These are phyloP conservation scores for Phytopythium helicoides DNA, from an alignment of 352 stramenopile species.

Conservation along the genomic window DNA sequence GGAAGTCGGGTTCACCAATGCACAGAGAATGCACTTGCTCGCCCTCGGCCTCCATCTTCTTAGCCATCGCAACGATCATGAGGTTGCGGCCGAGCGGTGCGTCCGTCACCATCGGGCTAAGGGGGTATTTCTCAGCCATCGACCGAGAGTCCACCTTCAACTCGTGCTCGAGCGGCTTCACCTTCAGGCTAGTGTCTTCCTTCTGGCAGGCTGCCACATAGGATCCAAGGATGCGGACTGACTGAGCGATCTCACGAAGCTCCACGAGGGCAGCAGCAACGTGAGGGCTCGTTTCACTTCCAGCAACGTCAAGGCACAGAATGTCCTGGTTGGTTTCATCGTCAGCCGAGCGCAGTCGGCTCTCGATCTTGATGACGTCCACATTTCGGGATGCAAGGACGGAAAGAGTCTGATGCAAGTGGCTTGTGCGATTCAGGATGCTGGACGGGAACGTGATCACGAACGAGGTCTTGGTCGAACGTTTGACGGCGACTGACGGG, in stretches of 20 bases:
- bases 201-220: conserved; percentile 47
- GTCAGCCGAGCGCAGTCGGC: conserved; percentile 38
- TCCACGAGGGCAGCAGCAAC: conserved; percentile 73
- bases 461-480: conserved; percentile 83
- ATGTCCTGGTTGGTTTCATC: conserved; percentile 51
- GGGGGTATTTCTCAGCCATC: conserved; percentile 58
- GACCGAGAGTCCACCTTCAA: conserved; percentile 8
- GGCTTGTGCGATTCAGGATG: conserved; percentile 35
- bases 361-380: conserved; percentile 76
- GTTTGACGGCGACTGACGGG: conserved; percentile 75
- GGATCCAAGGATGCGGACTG: conserved; percentile 81
- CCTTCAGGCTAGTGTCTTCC: neutral
- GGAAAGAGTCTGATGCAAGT: conserved; percentile 60
- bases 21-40: conserved; percentile 59
- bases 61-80: conserved; percentile 92
- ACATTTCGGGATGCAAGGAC: conserved; percentile 65
- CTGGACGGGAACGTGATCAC: conserved; percentile 73
- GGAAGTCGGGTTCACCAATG: conserved; percentile 87
- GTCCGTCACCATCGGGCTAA: conserved; percentile 85
- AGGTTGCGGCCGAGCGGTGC: conserved; percentile 89
- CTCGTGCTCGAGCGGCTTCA: neutral
- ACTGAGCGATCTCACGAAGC: conserved; percentile 73
- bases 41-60: conserved; percentile 94
- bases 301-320: conserved; percentile 72
- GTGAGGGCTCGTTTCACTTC: conserved; percentile 48